Evolutionary conservation across 345 rosid genomes (phyloP).

Genomic region (Alliaria petiolata): DNA sequence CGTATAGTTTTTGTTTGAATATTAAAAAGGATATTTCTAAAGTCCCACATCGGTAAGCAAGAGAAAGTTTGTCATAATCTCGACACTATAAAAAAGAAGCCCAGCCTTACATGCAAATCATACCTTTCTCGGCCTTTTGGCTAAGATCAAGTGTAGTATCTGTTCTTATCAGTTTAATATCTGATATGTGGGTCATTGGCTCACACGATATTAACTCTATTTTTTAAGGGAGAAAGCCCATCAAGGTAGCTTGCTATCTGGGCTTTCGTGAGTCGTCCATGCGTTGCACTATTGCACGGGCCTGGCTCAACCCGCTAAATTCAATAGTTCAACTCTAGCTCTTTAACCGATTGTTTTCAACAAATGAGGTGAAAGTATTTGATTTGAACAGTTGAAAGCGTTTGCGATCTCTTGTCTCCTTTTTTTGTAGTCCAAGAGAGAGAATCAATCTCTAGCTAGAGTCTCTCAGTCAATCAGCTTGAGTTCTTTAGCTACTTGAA

Average conservation of each 20-base stretch:
- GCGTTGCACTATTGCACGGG: conserved; percentile 27
- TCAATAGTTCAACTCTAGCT: neutral
- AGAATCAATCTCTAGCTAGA: too few species aligned
- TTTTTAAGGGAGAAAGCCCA: conserved; percentile 1
- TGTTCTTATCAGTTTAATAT: conserved; percentile 66
- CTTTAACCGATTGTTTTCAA: too few species aligned
- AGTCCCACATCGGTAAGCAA: conserved; percentile 19
- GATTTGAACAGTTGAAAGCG: too few species aligned
- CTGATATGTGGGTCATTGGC: conserved; percentile 42
- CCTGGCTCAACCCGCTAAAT: conserved; percentile 11
- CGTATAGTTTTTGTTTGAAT: too few species aligned
- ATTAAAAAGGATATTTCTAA: too few species aligned
- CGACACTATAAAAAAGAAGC: neutral
- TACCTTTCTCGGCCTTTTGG: conserved; percentile 71
- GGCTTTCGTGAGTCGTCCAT: conserved; percentile 2
- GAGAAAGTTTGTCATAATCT: neutral
- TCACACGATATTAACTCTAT: conserved; percentile 28
- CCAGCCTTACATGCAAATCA: neutral
- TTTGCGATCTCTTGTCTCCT: too few species aligned
- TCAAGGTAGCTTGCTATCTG: conserved; percentile 16
- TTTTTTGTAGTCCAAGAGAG: too few species aligned
- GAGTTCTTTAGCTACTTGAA: too few species aligned
- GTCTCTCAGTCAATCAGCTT: too few species aligned
- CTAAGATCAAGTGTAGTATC: conserved; percentile 67
- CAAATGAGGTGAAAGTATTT: too few species aligned